Conservation (phyloP, 2,329 filamentous ascomycete genomes). For the Colletotrichum salicis region DNA sequence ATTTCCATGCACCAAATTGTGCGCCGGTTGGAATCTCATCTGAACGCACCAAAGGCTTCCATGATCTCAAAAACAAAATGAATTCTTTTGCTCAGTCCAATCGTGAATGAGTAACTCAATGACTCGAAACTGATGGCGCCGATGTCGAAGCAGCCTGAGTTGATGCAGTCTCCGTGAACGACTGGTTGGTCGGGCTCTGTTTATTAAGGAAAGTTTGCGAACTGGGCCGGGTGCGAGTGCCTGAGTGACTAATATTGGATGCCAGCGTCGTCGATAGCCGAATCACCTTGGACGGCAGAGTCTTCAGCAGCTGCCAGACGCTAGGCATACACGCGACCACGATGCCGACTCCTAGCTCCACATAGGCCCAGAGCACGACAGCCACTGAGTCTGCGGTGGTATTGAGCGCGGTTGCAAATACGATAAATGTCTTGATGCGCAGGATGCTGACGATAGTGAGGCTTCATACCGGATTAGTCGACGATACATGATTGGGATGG, state of each 20-base stretch:
- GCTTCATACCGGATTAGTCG: neutral
- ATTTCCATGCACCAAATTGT: no score
- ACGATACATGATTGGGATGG: no score
- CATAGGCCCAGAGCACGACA: conserved; percentile 46
- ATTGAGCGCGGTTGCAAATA: conserved; percentile 1
- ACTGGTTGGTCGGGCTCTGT: neutral
- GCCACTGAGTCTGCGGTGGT: conserved; percentile 44
- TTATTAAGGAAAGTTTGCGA: neutral
- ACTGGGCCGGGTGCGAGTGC: neutral
- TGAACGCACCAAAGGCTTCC: no score
- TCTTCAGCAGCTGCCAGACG: conserved; percentile 44
- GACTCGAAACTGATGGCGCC: neutral
- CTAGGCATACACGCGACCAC: conserved; percentile 52
- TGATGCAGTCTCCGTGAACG: neutral
- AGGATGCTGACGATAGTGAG: conserved; percentile 20
- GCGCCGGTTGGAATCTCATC: no score
- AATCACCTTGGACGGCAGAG: conserved; percentile 8
- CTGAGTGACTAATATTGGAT: neutral
- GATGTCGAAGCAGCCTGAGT: neutral
- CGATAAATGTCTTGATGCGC: conserved; percentile 9
- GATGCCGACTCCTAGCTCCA: conserved; percentile 51
- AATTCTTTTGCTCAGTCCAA: no score
- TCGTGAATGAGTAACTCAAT: no score
- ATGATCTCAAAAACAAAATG: no score
- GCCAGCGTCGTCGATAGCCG: conserved; percentile 2